Percentiles rank a stretch among this genome's conserved stretches.
Conservation (phyloP, 2,329 filamentous ascomycete genomes). For the Xylariaceae sp. region DNA sequence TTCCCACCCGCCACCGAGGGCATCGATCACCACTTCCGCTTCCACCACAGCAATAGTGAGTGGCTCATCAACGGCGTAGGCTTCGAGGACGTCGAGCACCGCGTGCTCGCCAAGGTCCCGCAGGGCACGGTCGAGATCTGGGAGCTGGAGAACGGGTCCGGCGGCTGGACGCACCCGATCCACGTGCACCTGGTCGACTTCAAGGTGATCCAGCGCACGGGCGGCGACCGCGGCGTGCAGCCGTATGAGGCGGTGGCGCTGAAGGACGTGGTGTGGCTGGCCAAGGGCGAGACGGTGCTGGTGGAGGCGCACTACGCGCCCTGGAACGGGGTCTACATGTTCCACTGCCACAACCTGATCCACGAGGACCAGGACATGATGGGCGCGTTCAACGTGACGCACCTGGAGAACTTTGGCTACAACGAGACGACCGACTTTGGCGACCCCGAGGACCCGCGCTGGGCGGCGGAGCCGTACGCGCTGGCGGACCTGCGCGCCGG, state of each 20-base stretch:
- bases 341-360: slow-evolving; percentile 43
- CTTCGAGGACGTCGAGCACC: slow-evolving; percentile 41
- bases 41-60: slow-evolving; percentile 37
- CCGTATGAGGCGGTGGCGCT: slow-evolving; percentile 51
- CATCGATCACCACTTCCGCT: slow-evolving; percentile 41
- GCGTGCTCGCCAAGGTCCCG: slow-evolving; percentile 43
- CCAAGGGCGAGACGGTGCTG: slow-evolving; percentile 42
- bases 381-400: slow-evolving; percentile 41
- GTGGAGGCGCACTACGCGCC: slow-evolving; percentile 49
- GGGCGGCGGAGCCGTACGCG: slow-evolving; percentile 28
- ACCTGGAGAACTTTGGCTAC: slow-evolving; percentile 34
- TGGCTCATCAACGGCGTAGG: slow-evolving; percentile 50
- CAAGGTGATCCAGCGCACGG: slow-evolving; percentile 44
- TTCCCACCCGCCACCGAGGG: slow-evolving; percentile 32
- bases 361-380: slow-evolving; percentile 45
- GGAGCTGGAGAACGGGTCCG: slow-evolving; percentile 45
- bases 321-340: slow-evolving; percentile 49
- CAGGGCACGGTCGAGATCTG: slow-evolving; percentile 45
- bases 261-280: slow-evolving; percentile 56
- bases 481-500: slow-evolving; percentile 18
- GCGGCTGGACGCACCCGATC: slow-evolving; percentile 48
- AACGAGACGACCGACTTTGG: slow-evolving; percentile 30
- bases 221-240: slow-evolving; percentile 37
- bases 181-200: slow-evolving; percentile 59
- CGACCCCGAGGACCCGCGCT: slow-evolving; percentile 34